Conservation (phyloP, 495 filamentous ascomycete genomes). For the Chlorociboria aeruginascens region DNA sequence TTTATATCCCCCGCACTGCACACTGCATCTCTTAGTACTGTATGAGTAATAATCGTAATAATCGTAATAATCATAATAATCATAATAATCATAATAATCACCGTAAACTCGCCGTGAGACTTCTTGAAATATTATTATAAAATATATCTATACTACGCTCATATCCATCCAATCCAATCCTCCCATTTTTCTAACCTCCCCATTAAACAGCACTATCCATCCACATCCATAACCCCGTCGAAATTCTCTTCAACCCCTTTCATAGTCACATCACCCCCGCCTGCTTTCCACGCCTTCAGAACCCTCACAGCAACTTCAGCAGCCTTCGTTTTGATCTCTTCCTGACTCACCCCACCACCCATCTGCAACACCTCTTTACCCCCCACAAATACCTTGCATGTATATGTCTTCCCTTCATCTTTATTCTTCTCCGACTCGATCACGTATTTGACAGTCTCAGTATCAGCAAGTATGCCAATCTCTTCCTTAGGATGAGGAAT, state of each 20-base stretch:
- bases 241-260: not conserved
- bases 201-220: not conserved
- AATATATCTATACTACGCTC: too few relatives aligned
- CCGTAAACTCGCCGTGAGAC: too few relatives aligned
- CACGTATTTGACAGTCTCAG: constrained; percentile 37
- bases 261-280: not conserved
- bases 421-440: constrained; percentile 16
- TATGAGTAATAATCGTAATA: too few relatives aligned
- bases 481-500: constrained; percentile 66
- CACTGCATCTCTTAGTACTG: too few relatives aligned
- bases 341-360: constrained; percentile 31
- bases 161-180: not conserved
- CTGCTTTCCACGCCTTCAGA: constrained; percentile 4
- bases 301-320: constrained; percentile 36
- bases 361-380: constrained; percentile 33
- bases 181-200: not conserved
- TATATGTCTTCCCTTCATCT: not conserved
- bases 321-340: constrained; percentile 44
- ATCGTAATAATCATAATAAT: too few relatives aligned
- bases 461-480: constrained; percentile 44
- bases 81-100: too few relatives aligned
- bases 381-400: constrained; percentile 32
- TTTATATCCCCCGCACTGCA: too few relatives aligned
- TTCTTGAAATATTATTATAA: too few relatives aligned
- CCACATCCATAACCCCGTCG: not conserved